These are phyloP conservation scores for Cytidiella melzeri DNA, from an alignment of 768 basidiomycete genomes.

Conservation along the genomic window DNA sequence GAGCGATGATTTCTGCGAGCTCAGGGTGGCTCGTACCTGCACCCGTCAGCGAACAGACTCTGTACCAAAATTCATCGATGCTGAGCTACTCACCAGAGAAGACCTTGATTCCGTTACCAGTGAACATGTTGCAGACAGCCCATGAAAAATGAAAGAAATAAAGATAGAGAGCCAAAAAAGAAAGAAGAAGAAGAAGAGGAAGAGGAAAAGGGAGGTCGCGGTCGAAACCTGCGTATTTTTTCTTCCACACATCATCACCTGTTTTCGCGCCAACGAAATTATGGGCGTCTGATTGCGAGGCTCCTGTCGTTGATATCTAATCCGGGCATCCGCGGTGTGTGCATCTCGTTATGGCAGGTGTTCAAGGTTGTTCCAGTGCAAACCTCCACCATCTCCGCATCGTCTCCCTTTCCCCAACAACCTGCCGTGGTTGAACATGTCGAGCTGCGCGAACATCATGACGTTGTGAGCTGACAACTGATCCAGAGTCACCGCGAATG, in stretches of 20 bases:
- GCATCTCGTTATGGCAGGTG: not conserved
- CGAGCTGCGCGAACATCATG: too few species aligned
- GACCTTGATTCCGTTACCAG: slow-evolving; percentile 52
- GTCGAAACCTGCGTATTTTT: slow-evolving; percentile 7
- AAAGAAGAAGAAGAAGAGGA: slow-evolving; percentile 8
- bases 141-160: slow-evolving; percentile 24
- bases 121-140: slow-evolving; percentile 37
- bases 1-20: slow-evolving; percentile 88
- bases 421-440: too few species aligned
- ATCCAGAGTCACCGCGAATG: too few species aligned
- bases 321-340: too few species aligned
- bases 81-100: slow-evolving; percentile 52
- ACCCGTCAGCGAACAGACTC: slow-evolving; percentile 8
- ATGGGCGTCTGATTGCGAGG: not conserved
- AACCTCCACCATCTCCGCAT: too few species aligned
- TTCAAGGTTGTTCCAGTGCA: not conserved
- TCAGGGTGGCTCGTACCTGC: slow-evolving; percentile 93
- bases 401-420: too few species aligned
- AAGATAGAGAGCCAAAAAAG: slow-evolving; percentile 20
- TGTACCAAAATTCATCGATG: too few species aligned
- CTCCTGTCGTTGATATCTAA: not conserved
- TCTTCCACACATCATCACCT: too few species aligned
- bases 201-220: not conserved
- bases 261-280: too few species aligned
- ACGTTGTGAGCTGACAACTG: too few species aligned